Evolutionary conservation across 768 basidiomycete species (phyloP).

Genomic region (Auricularia cornea): DNA sequence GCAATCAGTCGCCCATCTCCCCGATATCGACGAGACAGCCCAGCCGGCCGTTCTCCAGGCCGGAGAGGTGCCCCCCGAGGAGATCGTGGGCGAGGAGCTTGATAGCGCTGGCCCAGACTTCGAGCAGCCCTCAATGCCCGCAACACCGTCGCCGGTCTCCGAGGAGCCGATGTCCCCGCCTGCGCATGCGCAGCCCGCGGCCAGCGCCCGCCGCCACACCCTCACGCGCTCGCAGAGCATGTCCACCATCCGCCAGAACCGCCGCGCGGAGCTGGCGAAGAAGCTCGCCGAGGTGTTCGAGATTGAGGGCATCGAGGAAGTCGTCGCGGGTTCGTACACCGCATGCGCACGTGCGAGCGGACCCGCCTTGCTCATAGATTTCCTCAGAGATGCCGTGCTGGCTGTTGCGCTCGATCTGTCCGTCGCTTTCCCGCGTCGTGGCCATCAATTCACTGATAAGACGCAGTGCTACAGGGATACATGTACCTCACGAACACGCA

Average conservation of each 20-base stretch:
- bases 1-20: background rate
- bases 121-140: conserved; percentile 2
- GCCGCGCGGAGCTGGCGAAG: conserved; percentile 69
- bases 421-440: conserved; percentile 29
- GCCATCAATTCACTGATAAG: conserved; percentile 5
- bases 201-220: background rate
- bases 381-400: conserved; percentile 83
- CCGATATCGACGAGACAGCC: background rate
- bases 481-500: conserved; percentile 93
- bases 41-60: background rate
- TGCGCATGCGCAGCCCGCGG: background rate
- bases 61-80: background rate
- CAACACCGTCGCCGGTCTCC: background rate
- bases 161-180: background rate
- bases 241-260: conserved; percentile 60
- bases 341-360: background rate
- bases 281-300: conserved; percentile 88
- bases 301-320: conserved; percentile 71
- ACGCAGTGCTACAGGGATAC: conserved; percentile 85
- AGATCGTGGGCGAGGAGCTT: background rate
- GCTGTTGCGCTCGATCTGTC: conserved; percentile 81
- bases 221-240: conserved; percentile 51
- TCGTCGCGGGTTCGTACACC: conserved; percentile 60
- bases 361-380: background rate
- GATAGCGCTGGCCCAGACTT: conserved; percentile 5